phyloP scores from a whole-genome alignment of 768 basidiomycete genomes.

The Xerocomellus chrysenteron region DNA sequence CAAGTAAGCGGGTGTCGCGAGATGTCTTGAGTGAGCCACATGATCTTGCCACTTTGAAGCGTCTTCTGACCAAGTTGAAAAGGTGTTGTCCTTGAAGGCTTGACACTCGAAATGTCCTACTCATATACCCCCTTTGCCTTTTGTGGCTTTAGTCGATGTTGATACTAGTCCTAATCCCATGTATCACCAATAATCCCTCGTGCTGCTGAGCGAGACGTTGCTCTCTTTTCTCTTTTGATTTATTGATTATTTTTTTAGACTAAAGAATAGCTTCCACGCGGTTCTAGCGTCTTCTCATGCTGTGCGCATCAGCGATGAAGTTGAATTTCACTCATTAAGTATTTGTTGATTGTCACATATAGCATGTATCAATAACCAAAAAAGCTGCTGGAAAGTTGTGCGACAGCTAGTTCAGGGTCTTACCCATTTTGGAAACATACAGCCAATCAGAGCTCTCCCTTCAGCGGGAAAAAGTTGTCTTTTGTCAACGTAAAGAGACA shows the following conservation, averaged over 20 bases:
- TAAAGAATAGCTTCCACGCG: neutral
- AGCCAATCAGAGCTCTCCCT: no score
- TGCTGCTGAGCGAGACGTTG: conserved; percentile 18
- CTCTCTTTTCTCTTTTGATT: neutral
- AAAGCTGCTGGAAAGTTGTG: no score
- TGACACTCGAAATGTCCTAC: neutral
- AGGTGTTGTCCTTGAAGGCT: neutral
- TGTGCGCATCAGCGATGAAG: conserved; percentile 11
- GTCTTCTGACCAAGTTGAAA: neutral
- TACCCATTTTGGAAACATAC: no score
- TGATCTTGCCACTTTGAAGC: neutral
- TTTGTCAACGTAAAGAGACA: no score
- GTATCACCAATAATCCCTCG: conserved; percentile 9
- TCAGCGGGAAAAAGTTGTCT: no score
- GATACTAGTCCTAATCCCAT: conserved; percentile 6
- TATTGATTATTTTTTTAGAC: neutral
- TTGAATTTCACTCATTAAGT: no score
- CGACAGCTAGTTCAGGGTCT: no score
- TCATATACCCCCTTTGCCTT: conserved; percentile 5
- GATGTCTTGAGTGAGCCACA: conserved; percentile 8
- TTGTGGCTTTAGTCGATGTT: neutral
- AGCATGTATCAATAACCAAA: no score
- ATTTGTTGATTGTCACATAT: no score
- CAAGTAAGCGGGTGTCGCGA: neutral
- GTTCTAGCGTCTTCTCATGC: conserved; percentile 9